Base-by-base conservation (phyloP, 129 eudicot genomes). In the Helianthus tuberosus region DNA sequence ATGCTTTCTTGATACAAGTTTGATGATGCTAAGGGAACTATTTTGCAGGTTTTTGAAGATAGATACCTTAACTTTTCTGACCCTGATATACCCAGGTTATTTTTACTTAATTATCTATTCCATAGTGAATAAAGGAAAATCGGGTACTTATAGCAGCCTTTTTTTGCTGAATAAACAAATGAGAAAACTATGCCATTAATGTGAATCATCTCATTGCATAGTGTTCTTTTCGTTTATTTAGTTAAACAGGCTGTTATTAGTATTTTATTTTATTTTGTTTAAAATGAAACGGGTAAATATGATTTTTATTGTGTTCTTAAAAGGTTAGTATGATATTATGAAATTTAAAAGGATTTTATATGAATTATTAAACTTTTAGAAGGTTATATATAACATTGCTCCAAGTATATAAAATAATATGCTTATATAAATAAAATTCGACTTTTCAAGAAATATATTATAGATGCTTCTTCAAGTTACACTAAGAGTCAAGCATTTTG, bases 81-180 rank as follows among this genome's bases (percentile, higher is more conserved):
- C 83, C 99, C 99, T 78, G 99, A 95, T 81, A 95, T 95, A 73
- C 99, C 99, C 71, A 95, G 96, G 99, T 95, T 86, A 78, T 16
- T 41, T 55, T 47, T 48, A 5, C 38, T 66, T 65, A 41, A 68
- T 51, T 51, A 14, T 17, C 57, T 9, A 14, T 51, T 14, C 57
- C 57, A 14, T 5, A 20, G 60, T 53, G 60, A 53, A 53, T 53
- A 16, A 53, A 53, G 8, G 63, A 57, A 17, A 23, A 8, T 13
- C 36, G 9, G 35, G 10, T 61, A 13, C 66, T 32, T 20, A 55
- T 20, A 55, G 35, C 62, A 55, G 59, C 9, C 11, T n/a, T 15
- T 10, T 59, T 25, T 59, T 59, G 64, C 64, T 59, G 38, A 62
- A 62, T 12, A 62, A 12, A 62, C 20, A 62, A 13, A 14, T 11